A percentile compares a stretch with the other conserved stretches of the same genome.
These are phyloP conservation scores for Suhomyces sp. DNA, from an alignment of 805 yeast species.

Conservation along the genomic window DNA sequence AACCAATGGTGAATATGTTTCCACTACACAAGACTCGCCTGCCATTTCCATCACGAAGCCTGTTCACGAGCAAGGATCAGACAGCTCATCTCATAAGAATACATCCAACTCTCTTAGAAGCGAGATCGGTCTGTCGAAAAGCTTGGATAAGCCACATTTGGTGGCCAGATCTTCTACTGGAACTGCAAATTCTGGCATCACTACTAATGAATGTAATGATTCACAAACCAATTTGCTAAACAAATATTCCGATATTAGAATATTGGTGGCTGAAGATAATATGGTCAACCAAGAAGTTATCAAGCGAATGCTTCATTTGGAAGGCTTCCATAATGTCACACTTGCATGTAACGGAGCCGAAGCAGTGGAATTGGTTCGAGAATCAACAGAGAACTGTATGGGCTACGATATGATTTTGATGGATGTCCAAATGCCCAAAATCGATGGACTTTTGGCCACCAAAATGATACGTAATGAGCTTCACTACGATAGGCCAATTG, in stretches of 20 bases:
- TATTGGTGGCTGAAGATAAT: slow-evolving; percentile 93
- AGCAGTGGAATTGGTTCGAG: slow-evolving; percentile 67
- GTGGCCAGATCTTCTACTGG: slow-evolving; percentile 50
- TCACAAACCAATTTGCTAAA: slow-evolving; percentile 21
- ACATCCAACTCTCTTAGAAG: slow-evolving; percentile 1
- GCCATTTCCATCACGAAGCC: not conserved
- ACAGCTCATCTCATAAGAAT: not conserved
- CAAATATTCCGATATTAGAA: slow-evolving; percentile 36
- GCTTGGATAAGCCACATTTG: slow-evolving; percentile 43
- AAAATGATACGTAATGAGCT: slow-evolving; percentile 63
- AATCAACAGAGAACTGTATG: slow-evolving; percentile 38
- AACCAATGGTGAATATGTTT: not conserved
- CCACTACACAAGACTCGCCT: not conserved
- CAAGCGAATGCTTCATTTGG: slow-evolving; percentile 79
- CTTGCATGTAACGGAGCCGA: slow-evolving; percentile 91
- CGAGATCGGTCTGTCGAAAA: slow-evolving; percentile 5
- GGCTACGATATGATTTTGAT: slow-evolving; percentile 76
- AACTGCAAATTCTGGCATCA: slow-evolving; percentile 42
- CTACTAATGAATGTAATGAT: slow-evolving; percentile 12
- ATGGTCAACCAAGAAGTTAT: slow-evolving; percentile 92
- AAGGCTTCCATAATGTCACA: slow-evolving; percentile 68
- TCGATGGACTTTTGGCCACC: slow-evolving; percentile 88
- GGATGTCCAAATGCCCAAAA: slow-evolving; percentile 97
- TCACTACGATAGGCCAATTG: slow-evolving; percentile 68
- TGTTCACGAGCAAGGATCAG: not conserved